Conservation (phyloP, 139 green algal species). For the Micractinium conductrix region DNA sequence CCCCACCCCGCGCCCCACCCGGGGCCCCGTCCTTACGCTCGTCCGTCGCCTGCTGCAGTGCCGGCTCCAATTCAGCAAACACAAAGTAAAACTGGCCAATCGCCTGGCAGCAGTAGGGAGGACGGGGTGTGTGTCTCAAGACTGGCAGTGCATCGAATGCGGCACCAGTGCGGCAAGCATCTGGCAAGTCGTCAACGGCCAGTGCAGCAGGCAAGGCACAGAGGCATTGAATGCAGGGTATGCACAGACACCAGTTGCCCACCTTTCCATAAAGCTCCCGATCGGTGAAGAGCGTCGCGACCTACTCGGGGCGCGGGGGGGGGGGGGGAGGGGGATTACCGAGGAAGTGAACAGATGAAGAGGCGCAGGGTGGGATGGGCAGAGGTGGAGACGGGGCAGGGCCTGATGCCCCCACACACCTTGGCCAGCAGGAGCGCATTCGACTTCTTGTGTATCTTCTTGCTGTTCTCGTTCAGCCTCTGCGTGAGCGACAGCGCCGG, state of each 20-base stretch:
- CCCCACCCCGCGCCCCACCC: background rate
- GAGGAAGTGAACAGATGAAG: background rate
- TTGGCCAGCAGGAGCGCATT: conserved; percentile 25
- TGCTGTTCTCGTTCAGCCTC: conserved; percentile 16
- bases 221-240: no score
- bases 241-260: no score
- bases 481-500: background rate
- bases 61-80: conserved; percentile 13
- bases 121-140: no score
- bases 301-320: background rate
- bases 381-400: no score
- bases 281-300: conserved; percentile 23
- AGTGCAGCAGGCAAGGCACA: no score
- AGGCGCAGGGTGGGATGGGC: background rate
- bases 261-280: conserved; percentile 8
- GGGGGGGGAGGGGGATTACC: background rate
- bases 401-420: background rate
- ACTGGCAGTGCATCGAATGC: no score
- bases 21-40: background rate
- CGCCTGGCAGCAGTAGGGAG: no score
- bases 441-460: background rate
- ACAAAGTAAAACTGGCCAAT: conserved; percentile 26
- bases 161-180: no score
- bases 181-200: no score
- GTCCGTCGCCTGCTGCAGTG: conserved; percentile 8